Evolutionary conservation across 192 early-diverging fungal genomes (phyloP).

Genomic region (Backusella mclennaniae): DNA sequence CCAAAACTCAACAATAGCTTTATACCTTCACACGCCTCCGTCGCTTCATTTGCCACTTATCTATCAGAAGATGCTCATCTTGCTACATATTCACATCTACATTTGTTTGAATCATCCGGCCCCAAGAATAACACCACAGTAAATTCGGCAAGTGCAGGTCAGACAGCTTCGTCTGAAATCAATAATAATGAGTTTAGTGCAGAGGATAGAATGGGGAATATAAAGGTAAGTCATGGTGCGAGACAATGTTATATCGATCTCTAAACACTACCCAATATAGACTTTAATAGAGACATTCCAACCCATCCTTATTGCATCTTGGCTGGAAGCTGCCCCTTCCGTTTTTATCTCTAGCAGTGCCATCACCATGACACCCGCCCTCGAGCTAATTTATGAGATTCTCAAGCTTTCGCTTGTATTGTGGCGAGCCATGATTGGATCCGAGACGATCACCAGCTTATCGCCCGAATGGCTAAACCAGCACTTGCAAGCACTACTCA

Average conservation of each 20-base stretch:
- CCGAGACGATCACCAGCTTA: slow-evolving; percentile 21
- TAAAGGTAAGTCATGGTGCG: slow-evolving; percentile 19
- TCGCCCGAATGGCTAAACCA: slow-evolving; percentile 42
- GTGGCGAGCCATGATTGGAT: slow-evolving; percentile 59
- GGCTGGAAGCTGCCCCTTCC: slow-evolving; percentile 73
- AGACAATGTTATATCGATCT: background rate
- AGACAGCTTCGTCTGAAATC: background rate
- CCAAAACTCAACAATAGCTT: slow-evolving; percentile 6
- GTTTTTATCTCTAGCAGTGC: slow-evolving; percentile 57
- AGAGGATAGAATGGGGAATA: slow-evolving; percentile 23
- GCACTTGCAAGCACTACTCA: slow-evolving; percentile 58
- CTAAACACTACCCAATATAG: slow-evolving; percentile 11
- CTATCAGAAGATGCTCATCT: slow-evolving; percentile 10
- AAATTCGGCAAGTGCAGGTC: background rate
- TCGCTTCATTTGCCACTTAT: slow-evolving; percentile 22
- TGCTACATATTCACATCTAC: slow-evolving; percentile 22
- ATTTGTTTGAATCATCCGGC: slow-evolving; percentile 33
- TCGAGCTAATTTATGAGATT: slow-evolving; percentile 62
- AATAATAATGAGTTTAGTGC: slow-evolving; percentile 22
- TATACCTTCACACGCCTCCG: slow-evolving; percentile 15
- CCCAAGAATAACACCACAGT: background rate
- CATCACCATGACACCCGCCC: slow-evolving; percentile 49
- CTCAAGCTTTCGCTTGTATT: slow-evolving; percentile 67
- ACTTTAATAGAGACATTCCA: slow-evolving; percentile 49
- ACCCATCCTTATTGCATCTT: slow-evolving; percentile 70